phyloP scores from a whole-genome alignment of 2,329 filamentous ascomycete genomes.

The Cladorrhinum sp. region DNA sequence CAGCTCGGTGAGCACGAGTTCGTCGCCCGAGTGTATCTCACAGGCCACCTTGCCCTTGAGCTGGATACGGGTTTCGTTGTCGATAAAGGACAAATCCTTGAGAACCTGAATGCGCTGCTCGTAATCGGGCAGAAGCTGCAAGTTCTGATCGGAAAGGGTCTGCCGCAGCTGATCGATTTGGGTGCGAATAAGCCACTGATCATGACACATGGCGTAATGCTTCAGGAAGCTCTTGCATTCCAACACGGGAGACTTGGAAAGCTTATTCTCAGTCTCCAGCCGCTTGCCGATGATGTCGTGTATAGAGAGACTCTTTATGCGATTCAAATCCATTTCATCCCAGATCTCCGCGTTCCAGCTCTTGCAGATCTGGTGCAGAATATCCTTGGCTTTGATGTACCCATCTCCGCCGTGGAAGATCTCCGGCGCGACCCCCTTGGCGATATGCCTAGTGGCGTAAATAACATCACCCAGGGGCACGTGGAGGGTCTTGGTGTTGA shows the following conservation, averaged over 20 bases:
- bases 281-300: slow-evolving; percentile 77
- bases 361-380: slow-evolving; percentile 65
- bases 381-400: slow-evolving; percentile 57
- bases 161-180: slow-evolving; percentile 85
- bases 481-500: slow-evolving; percentile 64
- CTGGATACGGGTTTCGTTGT: slow-evolving; percentile 80
- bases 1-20: slow-evolving; percentile 91
- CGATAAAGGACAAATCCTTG: slow-evolving; percentile 88
- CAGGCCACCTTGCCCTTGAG: slow-evolving; percentile 98
- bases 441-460: slow-evolving; percentile 70
- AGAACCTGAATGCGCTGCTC: slow-evolving; percentile 91
- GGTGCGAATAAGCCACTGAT: slow-evolving; percentile 94
- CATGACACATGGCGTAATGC: slow-evolving; percentile 94
- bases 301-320: slow-evolving; percentile 77
- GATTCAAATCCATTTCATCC: slow-evolving; percentile 79
- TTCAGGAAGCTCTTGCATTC: slow-evolving; percentile 78
- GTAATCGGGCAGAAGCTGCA: slow-evolving; percentile 93
- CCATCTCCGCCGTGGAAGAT: slow-evolving; percentile 53
- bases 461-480: slow-evolving; percentile 78
- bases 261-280: slow-evolving; percentile 57
- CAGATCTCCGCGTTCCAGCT: slow-evolving; percentile 73
- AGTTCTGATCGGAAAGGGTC: slow-evolving; percentile 91
- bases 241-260: slow-evolving; percentile 63
- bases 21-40: slow-evolving; percentile 95
- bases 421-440: slow-evolving; percentile 57